Evolutionary conservation across 225 moss, liverwort and hornwort species (phyloP).

Genomic region (Climacium dendroides): DNA sequence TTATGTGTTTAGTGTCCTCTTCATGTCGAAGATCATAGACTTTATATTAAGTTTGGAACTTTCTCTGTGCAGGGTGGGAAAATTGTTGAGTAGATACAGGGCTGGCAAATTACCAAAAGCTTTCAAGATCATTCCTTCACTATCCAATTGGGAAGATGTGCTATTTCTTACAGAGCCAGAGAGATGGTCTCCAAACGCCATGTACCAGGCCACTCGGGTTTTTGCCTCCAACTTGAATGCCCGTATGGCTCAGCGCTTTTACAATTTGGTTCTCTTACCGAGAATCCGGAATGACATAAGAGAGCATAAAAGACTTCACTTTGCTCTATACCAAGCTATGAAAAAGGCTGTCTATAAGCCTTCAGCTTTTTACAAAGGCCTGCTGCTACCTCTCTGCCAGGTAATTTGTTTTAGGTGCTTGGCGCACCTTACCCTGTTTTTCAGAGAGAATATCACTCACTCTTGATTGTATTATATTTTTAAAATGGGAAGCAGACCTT

Average conservation of each 20-base stretch:
- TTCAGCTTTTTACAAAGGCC: slow-evolving; percentile 90
- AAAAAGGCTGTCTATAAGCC: slow-evolving; percentile 96
- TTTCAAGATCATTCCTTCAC: slow-evolving; percentile 84
- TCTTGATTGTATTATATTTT: background rate
- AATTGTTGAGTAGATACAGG: slow-evolving; percentile 71
- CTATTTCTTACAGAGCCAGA: slow-evolving; percentile 82
- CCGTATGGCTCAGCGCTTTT: slow-evolving; percentile 91
- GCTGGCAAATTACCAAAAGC: slow-evolving; percentile 93
- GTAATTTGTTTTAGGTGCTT: slow-evolving; percentile 1
- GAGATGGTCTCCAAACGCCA: slow-evolving; percentile 90
- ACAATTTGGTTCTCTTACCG: slow-evolving; percentile 75
- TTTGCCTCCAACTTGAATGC: slow-evolving; percentile 96
- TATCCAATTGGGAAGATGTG: slow-evolving; percentile 94
- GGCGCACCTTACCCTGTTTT: background rate
- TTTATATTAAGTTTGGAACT: background rate
- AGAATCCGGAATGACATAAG: slow-evolving; percentile 75
- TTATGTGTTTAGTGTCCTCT: background rate
- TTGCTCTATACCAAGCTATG: slow-evolving; percentile 86
- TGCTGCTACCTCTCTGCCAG: slow-evolving; percentile 85
- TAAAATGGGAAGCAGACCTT: background rate
- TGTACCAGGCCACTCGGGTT: slow-evolving; percentile 94
- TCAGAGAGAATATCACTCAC: background rate
- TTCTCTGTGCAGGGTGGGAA: slow-evolving; percentile 67
- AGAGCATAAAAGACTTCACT: slow-evolving; percentile 81
- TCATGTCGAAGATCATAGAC: background rate